Evolutionary conservation across 192 early-diverging fungal genomes (phyloP), one percentile per base, ranked within the genome.

Genomic region (Chytriomyces sp.): DNA sequence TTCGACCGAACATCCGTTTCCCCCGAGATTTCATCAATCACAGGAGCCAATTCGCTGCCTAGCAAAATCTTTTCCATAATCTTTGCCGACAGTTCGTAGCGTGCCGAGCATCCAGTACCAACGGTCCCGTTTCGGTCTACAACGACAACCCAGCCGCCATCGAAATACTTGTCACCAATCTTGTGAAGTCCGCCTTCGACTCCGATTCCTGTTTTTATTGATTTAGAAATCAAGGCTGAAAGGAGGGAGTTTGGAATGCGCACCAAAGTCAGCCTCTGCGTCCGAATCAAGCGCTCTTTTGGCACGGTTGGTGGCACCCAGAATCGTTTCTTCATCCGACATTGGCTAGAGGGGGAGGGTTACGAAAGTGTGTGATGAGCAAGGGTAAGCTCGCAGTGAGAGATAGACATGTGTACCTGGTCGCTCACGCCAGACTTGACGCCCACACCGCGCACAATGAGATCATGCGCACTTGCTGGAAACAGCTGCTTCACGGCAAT

Each of bases 131-230:
- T 47, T 10, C 61, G 28, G 26, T 81, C 79, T 4, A 82, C 61
- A 16, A 82, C 78, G 23, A 63, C 80, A 11, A 81, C 57, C 81
- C 81, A 82, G 9, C 81, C 81, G 6, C 50, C 57, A 20, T 82
- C 81, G 50, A 82, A 80, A 23, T 57, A 81, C 28, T 59, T 26
- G 7, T 78, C 72, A 24, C 68, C 72, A 35, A 81, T 68, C 47
- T 77, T 53, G 6, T 82, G 77, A 9, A 66, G 44, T 62, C 81
- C 81, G 0, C 81, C 79, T 45, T 82, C 81, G 9, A 82, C 45
- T 7, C 81, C 81, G 45, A 82, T 61, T 5, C 75, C 80, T 80
- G n/a, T 20, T 20, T 1, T 57, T 57, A 20, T 57, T 1, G 53
- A 13, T 0, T 57, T 35, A 35, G 0, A 35, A 20, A 64, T 50